These are phyloP conservation scores for Rhodomyrtus psidioides DNA, from an alignment of 441 rosid genomes.

Conservation along the genomic window DNA sequence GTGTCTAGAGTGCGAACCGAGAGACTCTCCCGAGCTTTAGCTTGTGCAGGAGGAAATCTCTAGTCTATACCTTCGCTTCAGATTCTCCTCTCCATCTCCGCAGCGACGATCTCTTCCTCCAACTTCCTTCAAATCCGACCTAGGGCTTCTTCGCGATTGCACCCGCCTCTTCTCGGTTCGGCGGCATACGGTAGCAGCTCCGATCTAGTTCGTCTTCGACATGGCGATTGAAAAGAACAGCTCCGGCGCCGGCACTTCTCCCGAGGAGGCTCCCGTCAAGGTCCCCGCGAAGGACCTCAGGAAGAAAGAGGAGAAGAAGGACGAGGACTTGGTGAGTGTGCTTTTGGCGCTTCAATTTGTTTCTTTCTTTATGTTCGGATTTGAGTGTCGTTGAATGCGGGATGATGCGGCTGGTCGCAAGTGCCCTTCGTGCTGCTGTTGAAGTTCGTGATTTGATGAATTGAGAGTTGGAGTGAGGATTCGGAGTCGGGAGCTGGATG, in stretches of 20 bases:
- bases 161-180: not conserved
- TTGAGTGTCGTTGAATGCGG: not conserved
- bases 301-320: slow-evolving; percentile 87
- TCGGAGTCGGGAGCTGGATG: not conserved
- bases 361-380: not conserved
- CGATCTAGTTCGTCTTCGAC: not conserved
- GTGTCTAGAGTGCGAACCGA: not conserved
- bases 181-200: not conserved
- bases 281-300: slow-evolving; percentile 76
- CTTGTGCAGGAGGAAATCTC: not conserved
- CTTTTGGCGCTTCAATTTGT: not conserved
- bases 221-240: slow-evolving; percentile 54
- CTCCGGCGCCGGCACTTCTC: slow-evolving; percentile 25
- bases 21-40: not conserved
- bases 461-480: not conserved
- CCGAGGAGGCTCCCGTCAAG: slow-evolving; percentile 49
- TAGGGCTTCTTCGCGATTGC: not conserved
- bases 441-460: not conserved
- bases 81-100: not conserved
- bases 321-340: slow-evolving; percentile 69
- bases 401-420: not conserved
- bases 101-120: not conserved
- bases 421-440: not conserved
- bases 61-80: not conserved
- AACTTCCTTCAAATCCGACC: not conserved